A percentile compares a stretch with the other conserved stretches of the same genome.
Conservation (phyloP, 2,329 filamentous ascomycete species). For the Paracoccidioides brasiliensis region DNA sequence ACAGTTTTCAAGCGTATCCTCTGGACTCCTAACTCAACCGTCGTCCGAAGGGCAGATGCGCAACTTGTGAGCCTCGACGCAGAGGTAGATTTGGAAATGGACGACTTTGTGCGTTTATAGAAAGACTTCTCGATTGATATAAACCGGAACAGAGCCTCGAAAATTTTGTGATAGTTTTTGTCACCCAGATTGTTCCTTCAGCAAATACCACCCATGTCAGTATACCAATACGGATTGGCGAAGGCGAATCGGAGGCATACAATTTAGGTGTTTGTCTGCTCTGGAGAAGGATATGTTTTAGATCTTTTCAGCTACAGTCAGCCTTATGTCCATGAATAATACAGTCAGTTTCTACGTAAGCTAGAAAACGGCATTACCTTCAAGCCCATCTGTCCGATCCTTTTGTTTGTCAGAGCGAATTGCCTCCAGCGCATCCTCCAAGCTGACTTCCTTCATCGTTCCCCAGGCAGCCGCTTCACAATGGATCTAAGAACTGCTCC, state of each 20-base stretch:
- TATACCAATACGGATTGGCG: background rate
- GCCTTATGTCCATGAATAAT: background rate
- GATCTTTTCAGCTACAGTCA: slow-evolving; percentile 25
- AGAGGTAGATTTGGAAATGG: slow-evolving; percentile 38
- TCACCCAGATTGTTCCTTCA: slow-evolving; percentile 46
- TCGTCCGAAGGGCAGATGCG: slow-evolving; percentile 57
- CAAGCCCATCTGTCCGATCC: slow-evolving; percentile 39
- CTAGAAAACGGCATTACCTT: slow-evolving; percentile 21
- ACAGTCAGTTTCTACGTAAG: background rate
- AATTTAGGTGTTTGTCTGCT: slow-evolving; percentile 33
- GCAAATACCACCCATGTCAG: background rate
- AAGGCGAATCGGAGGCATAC: slow-evolving; percentile 15
- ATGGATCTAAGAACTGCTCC: background rate
- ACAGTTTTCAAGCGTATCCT: slow-evolving; percentile 64
- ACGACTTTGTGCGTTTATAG: slow-evolving; percentile 44
- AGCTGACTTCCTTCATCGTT: slow-evolving; percentile 30
- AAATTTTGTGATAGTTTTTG: slow-evolving; percentile 67
- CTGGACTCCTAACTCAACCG: slow-evolving; percentile 54
- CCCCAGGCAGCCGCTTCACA: background rate
- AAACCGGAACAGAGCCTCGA: slow-evolving; percentile 65
- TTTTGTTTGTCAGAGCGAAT: slow-evolving; percentile 32
- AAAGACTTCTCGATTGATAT: slow-evolving; percentile 55
- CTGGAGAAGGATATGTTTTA: slow-evolving; percentile 44
- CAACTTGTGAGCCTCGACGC: slow-evolving; percentile 51
- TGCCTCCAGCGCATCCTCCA: slow-evolving; percentile 30